These are phyloP conservation scores for Penicillium hordei DNA, from an alignment of 2,329 filamentous ascomycete genomes.

Conservation along the genomic window DNA sequence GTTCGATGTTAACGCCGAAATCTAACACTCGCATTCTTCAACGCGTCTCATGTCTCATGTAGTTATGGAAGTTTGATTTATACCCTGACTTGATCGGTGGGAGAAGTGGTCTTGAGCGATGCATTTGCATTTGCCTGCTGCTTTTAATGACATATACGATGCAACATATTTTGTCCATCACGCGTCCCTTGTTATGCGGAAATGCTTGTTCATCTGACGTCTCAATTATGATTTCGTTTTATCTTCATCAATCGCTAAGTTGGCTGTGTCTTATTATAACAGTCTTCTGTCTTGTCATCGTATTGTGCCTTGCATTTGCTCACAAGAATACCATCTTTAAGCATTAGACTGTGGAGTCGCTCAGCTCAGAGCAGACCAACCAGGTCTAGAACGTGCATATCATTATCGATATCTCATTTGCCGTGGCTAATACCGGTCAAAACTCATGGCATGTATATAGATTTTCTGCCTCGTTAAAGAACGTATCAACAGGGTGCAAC, in stretches of 20 bases:
- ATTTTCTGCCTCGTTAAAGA: slow-evolving; percentile 35
- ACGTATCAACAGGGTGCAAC: slow-evolving; percentile 38
- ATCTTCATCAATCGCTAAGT: neutral
- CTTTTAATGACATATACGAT: neutral
- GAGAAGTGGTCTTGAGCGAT: neutral
- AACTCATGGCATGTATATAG: slow-evolving; percentile 33
- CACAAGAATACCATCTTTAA: neutral
- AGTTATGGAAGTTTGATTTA: neutral
- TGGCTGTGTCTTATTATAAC: neutral
- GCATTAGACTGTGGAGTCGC: neutral
- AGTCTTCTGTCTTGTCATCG: neutral
- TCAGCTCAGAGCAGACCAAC: neutral
- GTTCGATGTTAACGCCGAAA: slow-evolving; percentile 6
- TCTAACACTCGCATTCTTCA: neutral
- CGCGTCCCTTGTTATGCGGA: neutral
- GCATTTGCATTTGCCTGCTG: neutral
- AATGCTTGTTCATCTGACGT: neutral
- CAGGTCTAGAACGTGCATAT: neutral
- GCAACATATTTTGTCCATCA: neutral
- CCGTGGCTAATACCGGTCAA: neutral
- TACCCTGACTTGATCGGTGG: neutral
- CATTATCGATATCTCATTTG: neutral
- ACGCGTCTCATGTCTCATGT: neutral
- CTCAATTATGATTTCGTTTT: neutral
- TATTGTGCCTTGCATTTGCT: neutral